A percentile compares a stretch with the other conserved stretches of the same genome.
These are phyloP conservation scores for Colletotrichum musae DNA, from an alignment of 2,329 filamentous ascomycete species.

Conservation along the genomic window DNA sequence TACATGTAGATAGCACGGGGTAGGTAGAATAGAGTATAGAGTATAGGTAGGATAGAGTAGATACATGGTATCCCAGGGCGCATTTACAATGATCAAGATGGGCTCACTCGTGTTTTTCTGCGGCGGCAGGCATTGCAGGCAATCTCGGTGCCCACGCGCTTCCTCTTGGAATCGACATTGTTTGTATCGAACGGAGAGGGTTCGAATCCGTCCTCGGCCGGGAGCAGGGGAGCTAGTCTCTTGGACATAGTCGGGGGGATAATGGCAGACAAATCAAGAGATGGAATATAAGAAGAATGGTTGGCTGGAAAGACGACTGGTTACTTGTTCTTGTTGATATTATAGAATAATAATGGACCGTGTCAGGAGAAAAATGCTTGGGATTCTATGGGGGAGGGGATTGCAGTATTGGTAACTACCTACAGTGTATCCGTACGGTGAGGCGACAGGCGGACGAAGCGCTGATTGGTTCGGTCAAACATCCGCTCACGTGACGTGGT, in stretches of 20 bases:
- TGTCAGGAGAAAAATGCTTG: too few relatives aligned
- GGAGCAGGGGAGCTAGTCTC: constrained; percentile 28
- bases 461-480: constrained; percentile 26
- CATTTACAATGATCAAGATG: neutral
- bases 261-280: too few relatives aligned
- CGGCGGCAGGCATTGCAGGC: constrained; percentile 46
- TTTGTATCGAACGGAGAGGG: neutral
- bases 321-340: too few relatives aligned
- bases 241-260: constrained; percentile 11
- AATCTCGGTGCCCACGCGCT: constrained; percentile 45
- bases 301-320: too few relatives aligned
- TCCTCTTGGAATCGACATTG: constrained; percentile 39
- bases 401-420: too few relatives aligned
- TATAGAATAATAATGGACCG: too few relatives aligned
- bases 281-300: too few relatives aligned
- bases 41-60: too few relatives aligned
- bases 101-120: constrained; percentile 45
- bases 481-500: constrained; percentile 26
- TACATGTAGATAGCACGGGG: neutral
- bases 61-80: neutral
- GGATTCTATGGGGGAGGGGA: too few relatives aligned
- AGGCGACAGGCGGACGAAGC: neutral
- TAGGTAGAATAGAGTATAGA: too few relatives aligned
- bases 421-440: too few relatives aligned
- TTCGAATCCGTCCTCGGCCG: constrained; percentile 7